These are phyloP conservation scores for Gossypium raimondii DNA, from an alignment of 345 rosid species.

Conservation along the genomic window DNA sequence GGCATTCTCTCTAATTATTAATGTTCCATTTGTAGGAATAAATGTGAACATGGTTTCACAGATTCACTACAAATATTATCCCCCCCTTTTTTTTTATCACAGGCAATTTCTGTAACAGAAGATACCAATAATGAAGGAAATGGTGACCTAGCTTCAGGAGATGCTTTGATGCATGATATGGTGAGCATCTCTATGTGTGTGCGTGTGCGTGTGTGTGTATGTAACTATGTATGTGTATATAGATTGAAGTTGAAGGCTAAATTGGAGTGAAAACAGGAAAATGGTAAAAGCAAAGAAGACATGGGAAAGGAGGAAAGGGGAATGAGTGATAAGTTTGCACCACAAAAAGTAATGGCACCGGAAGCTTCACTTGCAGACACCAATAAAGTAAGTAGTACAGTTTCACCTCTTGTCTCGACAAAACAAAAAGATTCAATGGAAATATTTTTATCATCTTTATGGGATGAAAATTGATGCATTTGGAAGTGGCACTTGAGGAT, in stretches of 20 bases:
- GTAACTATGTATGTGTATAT: neutral
- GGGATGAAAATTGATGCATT: constrained; percentile 33
- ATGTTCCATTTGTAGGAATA: neutral
- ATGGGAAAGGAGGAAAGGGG: neutral
- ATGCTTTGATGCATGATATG: neutral
- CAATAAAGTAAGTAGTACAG: constrained; percentile 30
- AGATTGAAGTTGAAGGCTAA: neutral
- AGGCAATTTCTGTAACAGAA: constrained; percentile 41
- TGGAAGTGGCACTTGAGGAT: constrained; percentile 39
- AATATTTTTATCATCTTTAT: neutral
- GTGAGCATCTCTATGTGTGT: constrained; percentile 19
- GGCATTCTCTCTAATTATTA: neutral
- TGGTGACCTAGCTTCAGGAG: constrained; percentile 18
- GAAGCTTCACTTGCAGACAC: constrained; percentile 28
- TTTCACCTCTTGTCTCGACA: neutral
- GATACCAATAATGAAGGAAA: constrained; percentile 26
- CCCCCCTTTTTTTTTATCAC: constrained; percentile 9
- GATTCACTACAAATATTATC: neutral
- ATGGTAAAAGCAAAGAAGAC: constrained; percentile 16
- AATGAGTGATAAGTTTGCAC: constrained; percentile 8
- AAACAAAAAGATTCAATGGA: neutral
- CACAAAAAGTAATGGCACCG: constrained; percentile 23
- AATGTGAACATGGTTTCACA: constrained; percentile 2
- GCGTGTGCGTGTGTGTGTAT: neutral
- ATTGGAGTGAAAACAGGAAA: constrained; percentile 20